These are phyloP conservation scores for Moniliophthora roreri DNA, from an alignment of 1,284 basidiomycete genomes.

Conservation along the genomic window DNA sequence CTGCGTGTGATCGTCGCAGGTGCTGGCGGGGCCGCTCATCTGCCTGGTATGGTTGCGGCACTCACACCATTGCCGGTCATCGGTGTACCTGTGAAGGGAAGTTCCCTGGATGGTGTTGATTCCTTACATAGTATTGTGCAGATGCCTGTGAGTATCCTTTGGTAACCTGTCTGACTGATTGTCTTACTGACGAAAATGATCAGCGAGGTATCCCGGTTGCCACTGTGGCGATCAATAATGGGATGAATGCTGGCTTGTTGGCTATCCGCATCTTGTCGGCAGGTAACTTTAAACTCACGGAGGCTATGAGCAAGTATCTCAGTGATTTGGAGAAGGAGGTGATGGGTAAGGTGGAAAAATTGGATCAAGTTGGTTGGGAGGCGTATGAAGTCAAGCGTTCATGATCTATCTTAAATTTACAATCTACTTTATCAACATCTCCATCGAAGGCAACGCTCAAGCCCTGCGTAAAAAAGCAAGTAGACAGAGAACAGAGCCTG, in stretches of 20 bases:
- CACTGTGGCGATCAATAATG: conserved; percentile 96
- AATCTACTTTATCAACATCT: not conserved
- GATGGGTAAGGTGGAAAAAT: conserved; percentile 75
- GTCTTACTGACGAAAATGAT: conserved; percentile 10
- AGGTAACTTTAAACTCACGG: conserved; percentile 66
- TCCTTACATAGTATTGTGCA: conserved; percentile 97
- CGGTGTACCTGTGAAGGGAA: conserved; percentile 96
- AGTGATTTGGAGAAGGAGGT: conserved; percentile 81
- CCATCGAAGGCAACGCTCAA: not conserved
- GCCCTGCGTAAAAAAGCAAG: not conserved
- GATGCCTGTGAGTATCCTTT: conserved; percentile 80
- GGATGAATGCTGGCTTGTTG: conserved; percentile 90
- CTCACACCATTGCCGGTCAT: conserved; percentile 94
- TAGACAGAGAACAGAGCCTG: not conserved
- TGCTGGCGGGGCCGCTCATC: conserved; percentile 95
- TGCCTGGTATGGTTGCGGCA: conserved; percentile 97
- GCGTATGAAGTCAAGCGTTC: conserved; percentile 51
- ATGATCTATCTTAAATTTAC: conserved; percentile 2
- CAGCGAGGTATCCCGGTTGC: conserved; percentile 96
- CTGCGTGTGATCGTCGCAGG: conserved; percentile 87
- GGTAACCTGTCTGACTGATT: conserved; percentile 8
- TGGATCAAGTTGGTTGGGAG: conserved; percentile 87
- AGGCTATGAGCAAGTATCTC: conserved; percentile 78
- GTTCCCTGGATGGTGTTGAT: conserved; percentile 93
- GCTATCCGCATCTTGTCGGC: conserved; percentile 87